Conservation (phyloP, 2,329 filamentous ascomycete genomes). For the Immersiporthe knoxdaviesiana region DNA sequence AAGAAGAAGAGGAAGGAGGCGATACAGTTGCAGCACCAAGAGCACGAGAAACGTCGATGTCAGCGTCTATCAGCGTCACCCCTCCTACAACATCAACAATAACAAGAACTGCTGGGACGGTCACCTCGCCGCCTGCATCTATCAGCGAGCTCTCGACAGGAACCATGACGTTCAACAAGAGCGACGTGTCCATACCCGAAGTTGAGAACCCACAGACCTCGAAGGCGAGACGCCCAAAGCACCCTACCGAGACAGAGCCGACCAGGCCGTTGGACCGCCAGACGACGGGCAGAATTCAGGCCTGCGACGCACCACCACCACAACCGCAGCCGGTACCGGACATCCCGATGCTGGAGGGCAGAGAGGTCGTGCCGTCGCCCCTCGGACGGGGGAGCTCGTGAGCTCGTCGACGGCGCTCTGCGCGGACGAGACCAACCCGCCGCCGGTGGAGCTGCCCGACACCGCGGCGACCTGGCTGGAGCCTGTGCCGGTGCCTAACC, state of each 20-base stretch:
- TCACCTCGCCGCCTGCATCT: conserved; percentile 32
- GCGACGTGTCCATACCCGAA: conserved; percentile 1
- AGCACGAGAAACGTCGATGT: not conserved
- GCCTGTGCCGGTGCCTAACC: conserved; percentile 19
- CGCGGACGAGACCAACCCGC: conserved; percentile 47
- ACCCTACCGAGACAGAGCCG: conserved; percentile 3
- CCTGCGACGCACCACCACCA: not conserved
- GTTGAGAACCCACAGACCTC: not conserved
- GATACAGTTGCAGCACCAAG: not conserved
- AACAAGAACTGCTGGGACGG: conserved; percentile 33
- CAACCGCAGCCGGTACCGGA: conserved; percentile 16
- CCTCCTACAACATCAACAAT: conserved; percentile 32
- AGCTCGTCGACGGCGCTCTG: conserved; percentile 48
- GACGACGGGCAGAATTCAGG: not conserved
- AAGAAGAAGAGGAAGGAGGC: not conserved
- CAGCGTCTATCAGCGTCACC: conserved; percentile 31
- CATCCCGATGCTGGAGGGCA: conserved; percentile 42
- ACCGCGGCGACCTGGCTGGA: conserved; percentile 39
- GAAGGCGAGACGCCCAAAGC: not conserved
- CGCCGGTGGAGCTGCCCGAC: conserved; percentile 50
- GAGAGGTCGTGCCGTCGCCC: conserved; percentile 43
- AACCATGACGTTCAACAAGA: conserved; percentile 26
- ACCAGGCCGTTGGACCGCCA: not conserved
- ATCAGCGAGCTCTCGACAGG: conserved; percentile 33
- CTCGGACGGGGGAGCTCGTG: conserved; percentile 51